These are phyloP conservation scores for Ceratocystis cubensis DNA, from an alignment of 2,329 filamentous ascomycete genomes.

Conservation along the genomic window DNA sequence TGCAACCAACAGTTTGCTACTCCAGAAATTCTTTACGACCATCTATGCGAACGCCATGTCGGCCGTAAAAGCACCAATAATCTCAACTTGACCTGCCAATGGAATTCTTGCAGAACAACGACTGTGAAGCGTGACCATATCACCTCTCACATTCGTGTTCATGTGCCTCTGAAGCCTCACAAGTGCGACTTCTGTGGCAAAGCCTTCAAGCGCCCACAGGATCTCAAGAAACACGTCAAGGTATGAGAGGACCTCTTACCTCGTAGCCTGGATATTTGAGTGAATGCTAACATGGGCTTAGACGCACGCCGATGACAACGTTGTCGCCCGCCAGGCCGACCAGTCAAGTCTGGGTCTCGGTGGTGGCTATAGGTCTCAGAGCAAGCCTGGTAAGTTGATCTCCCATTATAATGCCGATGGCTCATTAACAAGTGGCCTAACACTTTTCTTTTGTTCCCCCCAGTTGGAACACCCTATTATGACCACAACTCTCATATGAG, in stretches of 20 bases:
- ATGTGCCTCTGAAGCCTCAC: constrained; percentile 97
- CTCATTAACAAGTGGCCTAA: constrained; percentile 15
- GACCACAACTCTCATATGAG: constrained; percentile 54
- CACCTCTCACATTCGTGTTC: constrained; percentile 95
- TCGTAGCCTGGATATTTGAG: background rate
- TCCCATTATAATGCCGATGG: constrained; percentile 26
- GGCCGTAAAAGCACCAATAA: constrained; percentile 99
- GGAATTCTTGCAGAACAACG: constrained; percentile 90
- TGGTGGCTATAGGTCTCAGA: constrained; percentile 43
- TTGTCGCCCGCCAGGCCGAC: constrained; percentile 46
- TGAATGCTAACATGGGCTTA: background rate
- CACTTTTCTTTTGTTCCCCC: constrained; percentile 15
- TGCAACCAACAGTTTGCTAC: constrained; percentile 47
- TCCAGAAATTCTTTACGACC: constrained; percentile 61
- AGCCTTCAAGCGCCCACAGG: constrained; percentile 96
- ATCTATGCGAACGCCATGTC: constrained; percentile 96
- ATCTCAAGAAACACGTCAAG: constrained; percentile 99
- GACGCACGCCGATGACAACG: constrained; percentile 93
- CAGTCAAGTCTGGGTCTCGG: constrained; percentile 34
- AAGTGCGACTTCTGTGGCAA: constrained; percentile 99
- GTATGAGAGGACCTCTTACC: constrained; percentile 29
- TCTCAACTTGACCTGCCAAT: constrained; percentile 90
- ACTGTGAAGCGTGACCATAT: constrained; percentile 99
- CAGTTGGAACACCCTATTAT: constrained; percentile 44
- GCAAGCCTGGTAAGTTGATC: constrained; percentile 39